Percentiles rank a stretch among this genome's conserved stretches.
Evolutionary conservation across 1,284 basidiomycete species (phyloP).

Genomic region (Sphaerobolus stellatus): DNA sequence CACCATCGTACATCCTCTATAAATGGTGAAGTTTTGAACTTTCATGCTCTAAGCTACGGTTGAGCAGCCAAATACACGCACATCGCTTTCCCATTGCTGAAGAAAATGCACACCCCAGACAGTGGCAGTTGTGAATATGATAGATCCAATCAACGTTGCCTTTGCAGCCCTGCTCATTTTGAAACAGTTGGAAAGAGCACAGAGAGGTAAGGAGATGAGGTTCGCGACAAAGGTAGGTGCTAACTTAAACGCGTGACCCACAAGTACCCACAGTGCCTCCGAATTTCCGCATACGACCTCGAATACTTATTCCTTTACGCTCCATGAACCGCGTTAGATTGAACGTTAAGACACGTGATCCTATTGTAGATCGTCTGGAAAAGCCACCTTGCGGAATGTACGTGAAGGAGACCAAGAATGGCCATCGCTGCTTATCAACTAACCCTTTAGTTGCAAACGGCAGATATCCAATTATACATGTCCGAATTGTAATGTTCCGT

Average conservation of each 20-base stretch:
- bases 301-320: no score
- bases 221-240: neutral
- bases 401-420: conserved; percentile 20
- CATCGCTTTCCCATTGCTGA: conserved; percentile 84
- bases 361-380: conserved; percentile 15
- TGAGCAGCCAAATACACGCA: conserved; percentile 39
- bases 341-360: conserved; percentile 14
- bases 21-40: no score
- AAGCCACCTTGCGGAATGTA: conserved; percentile 39
- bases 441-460: conserved; percentile 57
- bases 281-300: neutral
- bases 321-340: conserved; percentile 12
- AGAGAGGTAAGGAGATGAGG: neutral
- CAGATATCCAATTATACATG: conserved; percentile 79
- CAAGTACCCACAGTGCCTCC: neutral
- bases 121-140: conserved; percentile 65
- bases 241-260: neutral
- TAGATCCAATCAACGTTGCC: conserved; percentile 69
- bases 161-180: conserved; percentile 77
- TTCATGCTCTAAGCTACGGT: no score
- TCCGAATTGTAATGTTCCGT: conserved; percentile 74
- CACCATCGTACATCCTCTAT: conserved; percentile 89
- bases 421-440: conserved; percentile 12
- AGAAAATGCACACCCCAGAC: conserved; percentile 93
- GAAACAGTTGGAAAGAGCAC: neutral